phyloP scores from a whole-genome alignment of 768 basidiomycete genomes.

The Strobilomyces echinocephalus region DNA sequence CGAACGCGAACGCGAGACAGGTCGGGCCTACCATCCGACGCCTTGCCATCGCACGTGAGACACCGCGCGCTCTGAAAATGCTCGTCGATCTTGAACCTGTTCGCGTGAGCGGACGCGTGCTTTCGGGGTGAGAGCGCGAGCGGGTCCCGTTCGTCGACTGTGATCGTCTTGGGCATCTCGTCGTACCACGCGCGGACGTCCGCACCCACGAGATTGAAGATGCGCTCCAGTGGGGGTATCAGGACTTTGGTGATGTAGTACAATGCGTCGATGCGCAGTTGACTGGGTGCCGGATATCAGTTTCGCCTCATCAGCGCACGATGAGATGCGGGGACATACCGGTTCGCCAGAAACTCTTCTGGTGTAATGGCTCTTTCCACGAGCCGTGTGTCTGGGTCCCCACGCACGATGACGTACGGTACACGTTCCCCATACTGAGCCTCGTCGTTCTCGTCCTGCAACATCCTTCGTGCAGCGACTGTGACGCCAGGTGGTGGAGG shows the following conservation, averaged over 20 bases:
- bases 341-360: constrained; percentile 57
- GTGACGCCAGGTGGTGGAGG: constrained; percentile 90
- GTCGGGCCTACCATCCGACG: constrained; percentile 48
- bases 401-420: constrained; percentile 79
- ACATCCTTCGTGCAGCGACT: constrained; percentile 72
- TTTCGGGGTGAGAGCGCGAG: constrained; percentile 35
- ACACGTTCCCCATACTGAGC: constrained; percentile 91
- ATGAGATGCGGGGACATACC: constrained; percentile 37
- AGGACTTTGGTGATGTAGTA: constrained; percentile 88
- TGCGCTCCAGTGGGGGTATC: constrained; percentile 84
- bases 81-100: constrained; percentile 58
- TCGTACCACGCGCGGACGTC: constrained; percentile 5
- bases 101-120: constrained; percentile 25
- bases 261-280: constrained; percentile 71
- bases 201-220: constrained; percentile 63
- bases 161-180: constrained; percentile 19
- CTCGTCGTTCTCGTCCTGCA: constrained; percentile 75
- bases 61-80: constrained; percentile 73
- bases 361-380: constrained; percentile 77
- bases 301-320: neutral
- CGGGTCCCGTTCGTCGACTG: constrained; percentile 33
- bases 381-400: constrained; percentile 57
- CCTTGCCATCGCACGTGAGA: constrained; percentile 52
- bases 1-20: neutral
- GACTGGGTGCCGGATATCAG: constrained; percentile 35